Percentiles rank a stretch among this genome's conserved stretches.
phyloP scores from a whole-genome alignment of 768 basidiomycete species.

The Trichaptum fuscoviolaceum region DNA sequence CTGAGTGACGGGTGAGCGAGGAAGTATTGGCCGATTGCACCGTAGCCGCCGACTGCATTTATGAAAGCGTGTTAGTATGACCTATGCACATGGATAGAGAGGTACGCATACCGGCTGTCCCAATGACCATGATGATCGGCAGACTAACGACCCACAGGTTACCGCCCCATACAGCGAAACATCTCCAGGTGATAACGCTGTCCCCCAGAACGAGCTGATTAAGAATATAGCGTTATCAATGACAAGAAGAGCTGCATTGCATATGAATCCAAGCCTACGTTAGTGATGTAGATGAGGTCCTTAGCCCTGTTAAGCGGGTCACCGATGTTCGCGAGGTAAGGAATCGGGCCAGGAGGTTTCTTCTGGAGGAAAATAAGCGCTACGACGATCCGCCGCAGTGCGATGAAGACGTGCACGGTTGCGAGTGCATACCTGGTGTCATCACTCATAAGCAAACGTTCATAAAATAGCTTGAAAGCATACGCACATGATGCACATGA shows the following conservation, averaged over 20 bases:
- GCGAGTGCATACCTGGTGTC: constrained; percentile 8
- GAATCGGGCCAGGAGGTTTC: constrained; percentile 8
- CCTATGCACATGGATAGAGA: neutral
- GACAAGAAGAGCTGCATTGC: neutral
- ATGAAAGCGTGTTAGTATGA: neutral
- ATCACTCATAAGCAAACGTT: neutral
- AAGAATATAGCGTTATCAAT: neutral
- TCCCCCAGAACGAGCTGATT: constrained; percentile 10
- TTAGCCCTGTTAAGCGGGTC: constrained; percentile 12
- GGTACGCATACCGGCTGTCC: constrained; percentile 6
- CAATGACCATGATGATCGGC: constrained; percentile 6
- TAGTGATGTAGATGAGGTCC: constrained; percentile 14
- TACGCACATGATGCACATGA: neutral
- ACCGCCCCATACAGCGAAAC: constrained; percentile 10
- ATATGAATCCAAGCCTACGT: constrained; percentile 5
- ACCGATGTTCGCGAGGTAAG: constrained; percentile 12
- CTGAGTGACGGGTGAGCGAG: constrained; percentile 2
- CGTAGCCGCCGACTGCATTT: constrained; percentile 10
- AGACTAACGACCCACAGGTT: constrained; percentile 5
- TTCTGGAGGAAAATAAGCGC: constrained; percentile 10
- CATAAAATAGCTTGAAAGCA: neutral
- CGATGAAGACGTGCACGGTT: constrained; percentile 12
- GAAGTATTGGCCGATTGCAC: constrained; percentile 6
- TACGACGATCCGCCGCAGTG: constrained; percentile 11
- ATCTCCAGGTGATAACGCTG: constrained; percentile 10